phyloP scores from a whole-genome alignment of 2,329 filamentous ascomycete genomes.

The Akanthomyces uredinophilus region DNA sequence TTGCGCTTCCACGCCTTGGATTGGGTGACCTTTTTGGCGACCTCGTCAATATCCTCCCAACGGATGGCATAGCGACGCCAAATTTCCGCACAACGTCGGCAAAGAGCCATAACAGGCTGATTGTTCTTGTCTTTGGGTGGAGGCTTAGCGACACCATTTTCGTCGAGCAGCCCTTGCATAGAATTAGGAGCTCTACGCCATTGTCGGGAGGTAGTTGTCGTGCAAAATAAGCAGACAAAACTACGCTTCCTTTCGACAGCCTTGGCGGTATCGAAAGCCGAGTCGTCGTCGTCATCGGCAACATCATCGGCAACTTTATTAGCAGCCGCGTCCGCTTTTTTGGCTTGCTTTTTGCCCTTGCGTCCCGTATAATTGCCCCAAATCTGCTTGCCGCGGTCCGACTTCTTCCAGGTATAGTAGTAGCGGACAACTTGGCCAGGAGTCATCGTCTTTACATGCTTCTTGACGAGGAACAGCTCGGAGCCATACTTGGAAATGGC shows the following conservation, averaged over 20 bases:
- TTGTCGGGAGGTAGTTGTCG: slow-evolving; percentile 71
- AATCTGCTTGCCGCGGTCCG: slow-evolving; percentile 73
- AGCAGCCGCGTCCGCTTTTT: slow-evolving; percentile 62
- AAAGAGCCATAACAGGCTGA: slow-evolving; percentile 75
- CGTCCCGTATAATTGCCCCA: slow-evolving; percentile 86
- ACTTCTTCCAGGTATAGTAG: slow-evolving; percentile 99
- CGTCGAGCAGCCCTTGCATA: slow-evolving; percentile 62
- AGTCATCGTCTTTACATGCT: slow-evolving; percentile 77
- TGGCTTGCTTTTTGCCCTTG: slow-evolving; percentile 84
- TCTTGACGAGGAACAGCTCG: slow-evolving; percentile 76
- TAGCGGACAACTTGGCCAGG: slow-evolving; percentile 81
- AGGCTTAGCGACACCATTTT: slow-evolving; percentile 45
- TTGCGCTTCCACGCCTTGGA: slow-evolving; percentile 81
- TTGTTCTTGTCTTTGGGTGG: slow-evolving; percentile 72
- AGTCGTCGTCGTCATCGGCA: slow-evolving; percentile 88
- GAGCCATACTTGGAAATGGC: slow-evolving; percentile 86
- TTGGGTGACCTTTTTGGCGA: slow-evolving; percentile 78
- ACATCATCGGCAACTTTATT: slow-evolving; percentile 86
- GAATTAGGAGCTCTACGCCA: slow-evolving; percentile 87
- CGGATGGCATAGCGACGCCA: slow-evolving; percentile 96
- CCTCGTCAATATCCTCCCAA: slow-evolving; percentile 90
- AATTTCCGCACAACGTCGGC: slow-evolving; percentile 81
- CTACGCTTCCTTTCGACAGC: slow-evolving; percentile 70
- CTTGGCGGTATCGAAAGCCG: slow-evolving; percentile 89
- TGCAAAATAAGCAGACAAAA: slow-evolving; percentile 94